A percentile compares a stretch with the other conserved stretches of the same genome.
Conservation (phyloP, 306 rosid species). For the Begonia loranthoides region DNA sequence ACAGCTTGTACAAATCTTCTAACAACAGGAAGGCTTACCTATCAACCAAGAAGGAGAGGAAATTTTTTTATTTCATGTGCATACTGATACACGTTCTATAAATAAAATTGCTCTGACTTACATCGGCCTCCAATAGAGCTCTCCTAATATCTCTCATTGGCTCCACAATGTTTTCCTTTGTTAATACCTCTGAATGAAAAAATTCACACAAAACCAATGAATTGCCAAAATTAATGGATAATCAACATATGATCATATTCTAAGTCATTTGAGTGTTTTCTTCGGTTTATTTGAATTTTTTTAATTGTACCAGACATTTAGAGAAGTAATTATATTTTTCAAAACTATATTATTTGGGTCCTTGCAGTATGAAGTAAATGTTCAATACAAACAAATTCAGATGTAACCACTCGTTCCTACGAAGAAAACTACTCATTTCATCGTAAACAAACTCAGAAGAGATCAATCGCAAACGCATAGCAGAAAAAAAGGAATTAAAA, state of each 20-base stretch:
- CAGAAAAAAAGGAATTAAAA: neutral
- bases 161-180: slow-evolving; percentile 87
- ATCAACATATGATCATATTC: neutral
- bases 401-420: no score
- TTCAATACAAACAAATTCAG: no score
- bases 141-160: slow-evolving; percentile 96
- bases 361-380: no score
- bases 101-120: slow-evolving; percentile 17
- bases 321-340: neutral
- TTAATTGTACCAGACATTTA: neutral
- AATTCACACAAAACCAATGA: slow-evolving; percentile 5
- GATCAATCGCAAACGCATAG: neutral
- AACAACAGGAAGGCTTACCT: slow-evolving; percentile 99
- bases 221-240: neutral
- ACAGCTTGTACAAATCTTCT: slow-evolving; percentile 92
- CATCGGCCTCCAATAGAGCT: slow-evolving; percentile 98
- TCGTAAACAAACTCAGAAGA: neutral
- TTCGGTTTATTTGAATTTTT: no score
- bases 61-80: neutral
- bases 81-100: slow-evolving; percentile 1
- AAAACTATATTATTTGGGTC: neutral
- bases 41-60: slow-evolving; percentile 21
- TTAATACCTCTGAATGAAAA: slow-evolving; percentile 64
- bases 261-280: neutral
- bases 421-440: no score